These are phyloP conservation scores for Calocybe gangraenosa DNA, from an alignment of 768 basidiomycete species.

Conservation along the genomic window DNA sequence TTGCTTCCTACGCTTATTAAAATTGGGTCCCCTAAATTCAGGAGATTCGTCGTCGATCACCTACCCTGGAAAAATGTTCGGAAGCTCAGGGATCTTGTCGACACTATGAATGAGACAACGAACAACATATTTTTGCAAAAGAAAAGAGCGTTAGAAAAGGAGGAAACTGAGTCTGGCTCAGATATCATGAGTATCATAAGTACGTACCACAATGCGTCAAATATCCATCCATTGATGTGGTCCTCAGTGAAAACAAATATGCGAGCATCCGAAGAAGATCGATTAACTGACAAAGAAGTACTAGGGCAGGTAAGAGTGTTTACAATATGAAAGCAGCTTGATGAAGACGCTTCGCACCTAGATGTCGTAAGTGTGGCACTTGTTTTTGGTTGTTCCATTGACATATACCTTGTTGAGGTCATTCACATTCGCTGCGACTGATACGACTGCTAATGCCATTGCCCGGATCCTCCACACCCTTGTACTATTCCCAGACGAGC, in stretches of 20 bases:
- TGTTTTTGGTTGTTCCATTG: not conserved
- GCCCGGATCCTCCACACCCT: conserved; percentile 20
- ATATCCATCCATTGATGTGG: too few relatives aligned
- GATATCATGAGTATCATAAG: conserved; percentile 28
- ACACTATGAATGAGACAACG: conserved; percentile 28
- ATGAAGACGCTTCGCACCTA: not conserved
- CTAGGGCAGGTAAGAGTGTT: conserved; percentile 25
- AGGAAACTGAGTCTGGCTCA: conserved; percentile 28
- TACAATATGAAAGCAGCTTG: not conserved
- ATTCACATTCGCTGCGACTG: conserved; percentile 23
- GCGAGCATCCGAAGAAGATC: conserved; percentile 24
- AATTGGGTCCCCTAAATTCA: conserved; percentile 28
- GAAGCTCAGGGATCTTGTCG: conserved; percentile 25
- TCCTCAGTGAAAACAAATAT: conserved; percentile 30
- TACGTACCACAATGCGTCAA: conserved; percentile 2
- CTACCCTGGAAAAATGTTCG: conserved; percentile 23
- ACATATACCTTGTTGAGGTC: conserved; percentile 12
- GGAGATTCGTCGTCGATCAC: conserved; percentile 26
- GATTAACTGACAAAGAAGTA: conserved; percentile 28
- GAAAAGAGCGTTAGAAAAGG: conserved; percentile 24
- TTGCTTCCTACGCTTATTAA: conserved; percentile 24
- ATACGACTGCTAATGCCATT: conserved; percentile 25
- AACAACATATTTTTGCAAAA: conserved; percentile 29
- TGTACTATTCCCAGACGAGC: conserved; percentile 19
- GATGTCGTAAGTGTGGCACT: conserved; percentile 10